These are phyloP conservation scores for Podospora didyma DNA, from an alignment of 495 filamentous ascomycete genomes.

Conservation along the genomic window DNA sequence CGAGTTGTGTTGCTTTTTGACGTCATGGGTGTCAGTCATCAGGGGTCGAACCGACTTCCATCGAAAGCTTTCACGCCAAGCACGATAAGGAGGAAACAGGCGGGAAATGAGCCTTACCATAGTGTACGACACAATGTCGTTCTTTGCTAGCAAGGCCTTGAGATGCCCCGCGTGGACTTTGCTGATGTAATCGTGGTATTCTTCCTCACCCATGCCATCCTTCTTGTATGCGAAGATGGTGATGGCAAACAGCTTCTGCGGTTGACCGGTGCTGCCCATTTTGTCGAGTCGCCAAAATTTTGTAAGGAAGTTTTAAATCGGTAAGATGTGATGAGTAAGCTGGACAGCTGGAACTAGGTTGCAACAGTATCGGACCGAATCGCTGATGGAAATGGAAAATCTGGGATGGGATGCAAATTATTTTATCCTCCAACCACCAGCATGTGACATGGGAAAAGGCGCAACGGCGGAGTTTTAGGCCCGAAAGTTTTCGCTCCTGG, in stretches of 20 bases:
- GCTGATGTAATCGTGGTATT: not conserved
- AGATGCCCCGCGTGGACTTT: not conserved
- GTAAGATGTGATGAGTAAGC: too few relatives aligned
- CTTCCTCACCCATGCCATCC: not conserved
- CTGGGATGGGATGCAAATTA: too few relatives aligned
- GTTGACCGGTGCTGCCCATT: not conserved
- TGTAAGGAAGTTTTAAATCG: too few relatives aligned
- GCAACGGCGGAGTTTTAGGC: not conserved
- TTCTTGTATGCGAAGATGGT: not conserved
- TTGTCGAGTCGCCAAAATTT: not conserved
- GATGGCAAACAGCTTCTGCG: not conserved
- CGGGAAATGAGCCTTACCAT: not conserved
- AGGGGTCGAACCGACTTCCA: not conserved
- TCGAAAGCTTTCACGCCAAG: too few relatives aligned
- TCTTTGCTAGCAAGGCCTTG: not conserved
- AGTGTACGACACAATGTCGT: not conserved
- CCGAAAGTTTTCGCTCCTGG: not conserved
- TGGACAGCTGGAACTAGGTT: too few relatives aligned
- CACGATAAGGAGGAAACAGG: too few relatives aligned
- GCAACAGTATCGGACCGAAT: too few relatives aligned
- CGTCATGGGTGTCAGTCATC: not conserved
- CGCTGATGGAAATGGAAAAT: too few relatives aligned
- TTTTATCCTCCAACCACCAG: too few relatives aligned
- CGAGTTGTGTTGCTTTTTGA: not conserved
- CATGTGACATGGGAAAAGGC: too few relatives aligned